Evolutionary conservation across 169 alveolate species (phyloP).

Genomic region (Plasmodium falciparum): DNA sequence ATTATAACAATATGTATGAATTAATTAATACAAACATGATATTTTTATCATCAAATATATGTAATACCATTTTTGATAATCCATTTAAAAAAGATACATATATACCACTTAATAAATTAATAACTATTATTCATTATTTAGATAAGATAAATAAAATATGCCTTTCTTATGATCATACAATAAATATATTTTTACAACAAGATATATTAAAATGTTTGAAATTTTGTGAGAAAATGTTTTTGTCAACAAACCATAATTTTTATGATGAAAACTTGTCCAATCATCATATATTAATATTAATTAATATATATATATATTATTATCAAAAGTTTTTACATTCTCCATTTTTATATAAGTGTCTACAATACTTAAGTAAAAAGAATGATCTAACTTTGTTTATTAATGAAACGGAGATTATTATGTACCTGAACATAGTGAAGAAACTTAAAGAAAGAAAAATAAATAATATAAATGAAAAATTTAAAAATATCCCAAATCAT

Average conservation of each 20-base stretch:
- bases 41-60: no score
- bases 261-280: background rate
- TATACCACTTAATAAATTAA: conserved; percentile 2
- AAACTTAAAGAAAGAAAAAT: conserved; percentile 1
- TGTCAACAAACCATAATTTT: background rate
- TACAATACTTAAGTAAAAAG: background rate
- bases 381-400: background rate
- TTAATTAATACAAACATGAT: background rate
- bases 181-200: background rate
- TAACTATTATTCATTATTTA: conserved; percentile 27
- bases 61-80: no score
- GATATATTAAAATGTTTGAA: conserved; percentile 3
- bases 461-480: background rate
- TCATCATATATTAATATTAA: conserved; percentile 17
- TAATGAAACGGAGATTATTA: conserved; percentile 31
- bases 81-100: conserved; percentile 8
- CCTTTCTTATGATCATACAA: background rate
- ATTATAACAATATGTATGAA: background rate
- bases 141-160: conserved; percentile 24
- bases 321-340: background rate
- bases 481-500: no score
- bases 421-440: conserved; percentile 6
- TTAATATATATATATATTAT: conserved; percentile 28
- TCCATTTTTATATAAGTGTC: conserved; percentile 2
- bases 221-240: background rate